Evolutionary conservation across 306 rosid species (phyloP).

Genomic region (Potentilla sterilis): DNA sequence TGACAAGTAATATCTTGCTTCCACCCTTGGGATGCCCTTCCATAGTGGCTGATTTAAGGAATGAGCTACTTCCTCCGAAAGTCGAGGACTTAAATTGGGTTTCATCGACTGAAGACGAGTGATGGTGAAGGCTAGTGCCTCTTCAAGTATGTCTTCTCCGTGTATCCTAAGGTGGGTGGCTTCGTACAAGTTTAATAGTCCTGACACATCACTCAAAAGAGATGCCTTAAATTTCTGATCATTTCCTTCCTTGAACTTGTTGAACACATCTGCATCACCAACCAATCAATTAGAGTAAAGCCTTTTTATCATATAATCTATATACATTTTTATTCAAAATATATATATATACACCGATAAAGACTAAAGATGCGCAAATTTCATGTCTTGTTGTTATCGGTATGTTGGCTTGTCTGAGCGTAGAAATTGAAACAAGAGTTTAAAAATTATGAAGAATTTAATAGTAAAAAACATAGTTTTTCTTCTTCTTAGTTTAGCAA

Average conservation of each 20-base stretch:
- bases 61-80: neutral
- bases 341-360: no score
- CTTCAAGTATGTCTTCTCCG: slow-evolving; percentile 1
- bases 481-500: no score
- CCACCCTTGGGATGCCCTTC: neutral
- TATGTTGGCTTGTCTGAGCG: no score
- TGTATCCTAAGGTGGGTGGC: neutral
- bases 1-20: neutral
- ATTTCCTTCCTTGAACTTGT: neutral
- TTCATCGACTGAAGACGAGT: neutral
- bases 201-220: neutral
- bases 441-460: no score
- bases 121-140: neutral
- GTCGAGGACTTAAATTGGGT: neutral
- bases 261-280: neutral
- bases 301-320: no score
- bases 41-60: neutral
- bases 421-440: neutral
- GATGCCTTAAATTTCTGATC: neutral
- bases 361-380: neutral
- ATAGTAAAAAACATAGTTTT: no score
- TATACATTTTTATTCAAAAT: no score
- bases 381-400: neutral
- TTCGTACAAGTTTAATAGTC: neutral
- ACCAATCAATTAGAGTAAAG: neutral